Evolutionary conservation across 2,329 filamentous ascomycete species (phyloP).

Genomic region (Thelonectria discophora): DNA sequence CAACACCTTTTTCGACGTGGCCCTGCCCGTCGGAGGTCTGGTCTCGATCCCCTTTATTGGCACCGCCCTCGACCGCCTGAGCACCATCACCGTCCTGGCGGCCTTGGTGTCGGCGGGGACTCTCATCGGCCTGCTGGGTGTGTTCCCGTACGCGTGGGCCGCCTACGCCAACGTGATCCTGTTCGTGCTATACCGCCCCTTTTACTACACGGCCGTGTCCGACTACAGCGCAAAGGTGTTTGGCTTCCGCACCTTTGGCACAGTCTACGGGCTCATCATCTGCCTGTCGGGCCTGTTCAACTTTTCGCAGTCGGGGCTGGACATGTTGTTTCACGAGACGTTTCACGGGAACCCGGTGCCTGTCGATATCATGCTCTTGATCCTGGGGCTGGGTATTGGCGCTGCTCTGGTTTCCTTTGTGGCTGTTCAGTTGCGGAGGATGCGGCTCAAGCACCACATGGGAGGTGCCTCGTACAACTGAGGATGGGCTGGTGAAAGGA

Average conservation of each 20-base stretch:
- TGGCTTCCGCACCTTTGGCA: constrained; percentile 90
- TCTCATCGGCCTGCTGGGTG: constrained; percentile 77
- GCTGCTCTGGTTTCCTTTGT: constrained; percentile 74
- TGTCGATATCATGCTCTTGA: constrained; percentile 75
- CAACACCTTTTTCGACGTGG: constrained; percentile 83
- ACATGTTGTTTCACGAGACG: constrained; percentile 77
- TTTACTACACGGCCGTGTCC: constrained; percentile 91
- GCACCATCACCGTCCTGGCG: constrained; percentile 74
- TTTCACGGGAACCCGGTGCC: constrained; percentile 79
- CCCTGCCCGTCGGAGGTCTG: constrained; percentile 83
- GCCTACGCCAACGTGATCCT: constrained; percentile 80
- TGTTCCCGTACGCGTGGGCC: constrained; percentile 73
- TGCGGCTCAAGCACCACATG: constrained; percentile 44
- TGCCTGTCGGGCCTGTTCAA: constrained; percentile 85
- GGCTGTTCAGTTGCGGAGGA: constrained; percentile 49
- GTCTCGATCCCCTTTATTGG: constrained; percentile 90
- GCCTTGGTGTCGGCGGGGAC: constrained; percentile 77
- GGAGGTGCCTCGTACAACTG: constrained; percentile 24
- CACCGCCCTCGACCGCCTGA: constrained; percentile 77
- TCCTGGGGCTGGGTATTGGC: constrained; percentile 70
- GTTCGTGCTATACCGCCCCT: constrained; percentile 85
- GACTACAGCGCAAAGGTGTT: constrained; percentile 94
- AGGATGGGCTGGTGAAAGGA: not conserved
- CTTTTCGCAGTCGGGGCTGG: constrained; percentile 82
- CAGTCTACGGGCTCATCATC: constrained; percentile 92